Evolutionary conservation across 2,329 filamentous ascomycete species (phyloP), one percentile per base, ranked within the genome.

Genomic region (Paraphoma chrysanthemicola): DNA sequence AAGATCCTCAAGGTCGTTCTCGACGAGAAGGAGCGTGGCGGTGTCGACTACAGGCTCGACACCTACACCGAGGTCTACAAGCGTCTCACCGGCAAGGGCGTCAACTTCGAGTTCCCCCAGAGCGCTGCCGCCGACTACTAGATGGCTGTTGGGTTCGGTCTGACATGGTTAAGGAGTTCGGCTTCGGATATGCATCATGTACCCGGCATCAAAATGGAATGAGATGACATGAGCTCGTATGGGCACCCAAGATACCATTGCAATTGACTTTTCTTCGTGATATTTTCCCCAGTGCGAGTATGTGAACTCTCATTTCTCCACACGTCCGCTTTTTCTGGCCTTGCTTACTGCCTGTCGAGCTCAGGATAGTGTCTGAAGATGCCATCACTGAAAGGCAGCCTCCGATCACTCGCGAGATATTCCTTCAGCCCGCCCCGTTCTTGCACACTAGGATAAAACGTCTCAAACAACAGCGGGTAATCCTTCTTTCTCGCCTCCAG

Each of bases 61-160:
- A 97, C 94, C 81, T 99, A 99, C 88, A 92, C 92, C 69, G 95
- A 99, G 89, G 95, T 99, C 80, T 99, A 99, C 91, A 92, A 93
- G 83, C 90, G 92, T 78, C 86, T 99, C 79, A 99, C 95, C 65
- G 95, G 95, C 83, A 95, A 96, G 84, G 88, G 88, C 80, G 95
- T 98, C 80, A 88, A 89, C 83, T 99, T 99, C 80, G 95, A 99
- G 89, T 99, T 99, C 89, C 95, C 95, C 77, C 91, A 96, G 86
- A 86, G 86, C 79, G 85, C 85, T 78, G 81, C 85, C 77, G 76
- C 87, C 72, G 93, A 97, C 80, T 96, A 91, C 85, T 96, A 95
- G 85, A 85, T 77, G 68, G 64, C 60, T 69, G 64, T 63, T 59
- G 59, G 64, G 63, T 59, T 66, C 56, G 57, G 59, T 52, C 58